These are phyloP conservation scores for Cairneyella variabilis DNA, from an alignment of 495 filamentous ascomycete species.

Conservation along the genomic window DNA sequence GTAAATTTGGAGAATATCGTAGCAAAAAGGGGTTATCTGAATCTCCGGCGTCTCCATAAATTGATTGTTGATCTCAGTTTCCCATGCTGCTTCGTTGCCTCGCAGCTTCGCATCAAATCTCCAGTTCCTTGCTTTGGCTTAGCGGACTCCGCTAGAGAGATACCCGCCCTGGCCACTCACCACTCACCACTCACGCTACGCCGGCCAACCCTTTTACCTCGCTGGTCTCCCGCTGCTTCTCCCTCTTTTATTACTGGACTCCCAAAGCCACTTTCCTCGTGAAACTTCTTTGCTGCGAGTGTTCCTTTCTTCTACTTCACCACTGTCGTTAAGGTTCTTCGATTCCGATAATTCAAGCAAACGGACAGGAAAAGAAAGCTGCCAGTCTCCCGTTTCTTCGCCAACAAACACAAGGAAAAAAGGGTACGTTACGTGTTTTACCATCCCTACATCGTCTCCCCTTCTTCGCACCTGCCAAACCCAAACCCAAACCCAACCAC, in stretches of 20 bases:
- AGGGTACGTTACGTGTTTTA: slow-evolving; percentile 17
- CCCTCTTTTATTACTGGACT: slow-evolving; percentile 5
- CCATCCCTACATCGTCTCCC: too few species aligned
- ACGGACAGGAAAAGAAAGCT: not conserved
- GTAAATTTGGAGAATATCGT: too few species aligned
- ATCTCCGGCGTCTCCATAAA: not conserved
- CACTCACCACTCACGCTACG: too few species aligned
- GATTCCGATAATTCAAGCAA: not conserved
- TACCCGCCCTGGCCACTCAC: too few species aligned
- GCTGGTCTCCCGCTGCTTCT: not conserved
- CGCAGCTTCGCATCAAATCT: too few species aligned
- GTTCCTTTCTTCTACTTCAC: slow-evolving; percentile 18
- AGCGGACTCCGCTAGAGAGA: too few species aligned
- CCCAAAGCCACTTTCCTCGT: slow-evolving; percentile 18
- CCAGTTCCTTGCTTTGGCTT: too few species aligned
- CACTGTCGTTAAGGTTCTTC: slow-evolving; percentile 25
- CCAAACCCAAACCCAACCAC: not conserved
- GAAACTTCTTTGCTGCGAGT: slow-evolving; percentile 4
- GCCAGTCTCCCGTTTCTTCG: not conserved
- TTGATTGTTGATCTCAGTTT: not conserved
- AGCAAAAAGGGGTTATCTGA: not conserved
- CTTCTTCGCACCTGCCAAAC: not conserved
- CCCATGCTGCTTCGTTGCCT: not conserved
- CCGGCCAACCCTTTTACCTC: slow-evolving; percentile 6
- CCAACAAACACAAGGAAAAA: slow-evolving; percentile 11